Percentiles rank a stretch among this genome's conserved stretches.
Conservation (phyloP, 2,329 filamentous ascomycete genomes). For the Xylogone sp. region DNA sequence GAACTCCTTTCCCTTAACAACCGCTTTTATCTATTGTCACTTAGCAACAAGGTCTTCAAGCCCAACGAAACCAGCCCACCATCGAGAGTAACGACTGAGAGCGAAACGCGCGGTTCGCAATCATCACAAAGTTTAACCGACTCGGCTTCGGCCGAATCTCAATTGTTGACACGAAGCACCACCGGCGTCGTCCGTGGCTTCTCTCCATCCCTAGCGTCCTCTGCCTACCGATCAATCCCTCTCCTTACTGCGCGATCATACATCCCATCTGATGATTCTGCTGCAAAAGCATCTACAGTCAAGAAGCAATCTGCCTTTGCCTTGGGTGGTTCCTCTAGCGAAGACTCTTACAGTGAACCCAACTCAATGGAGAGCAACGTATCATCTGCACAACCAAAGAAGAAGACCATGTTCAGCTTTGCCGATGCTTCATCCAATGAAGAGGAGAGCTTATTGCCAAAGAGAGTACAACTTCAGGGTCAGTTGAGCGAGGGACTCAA, state of each 20-base stretch:
- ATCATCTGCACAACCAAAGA: slow-evolving; percentile 27
- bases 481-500: slow-evolving; percentile 50
- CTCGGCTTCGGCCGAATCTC: slow-evolving; percentile 20
- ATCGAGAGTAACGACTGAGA: too few relatives aligned
- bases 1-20: slow-evolving; percentile 44
- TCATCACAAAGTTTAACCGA: slow-evolving; percentile 34
- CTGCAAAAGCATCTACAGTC: slow-evolving; percentile 55
- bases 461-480: slow-evolving; percentile 44
- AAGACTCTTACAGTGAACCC: slow-evolving; percentile 30
- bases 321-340: slow-evolving; percentile 32
- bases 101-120: slow-evolving; percentile 19
- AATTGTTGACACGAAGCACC: slow-evolving; percentile 30
- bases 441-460: slow-evolving; percentile 69
- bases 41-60: slow-evolving; percentile 40
- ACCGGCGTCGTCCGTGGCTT: slow-evolving; percentile 81
- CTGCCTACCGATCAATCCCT: slow-evolving; percentile 54
- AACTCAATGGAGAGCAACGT: slow-evolving; percentile 21
- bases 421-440: slow-evolving; percentile 75
- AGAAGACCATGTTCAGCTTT: slow-evolving; percentile 67
- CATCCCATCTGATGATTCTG: slow-evolving; percentile 50
- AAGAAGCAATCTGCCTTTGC: slow-evolving; percentile 54
- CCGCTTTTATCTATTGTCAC: slow-evolving; percentile 36
- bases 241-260: slow-evolving; percentile 30
- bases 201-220: slow-evolving; percentile 69
- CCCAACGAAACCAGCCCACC: slow-evolving; percentile 36